These are phyloP conservation scores for Guadua angustifolia DNA, from an alignment of 176 grass and related monocot genomes.

Conservation along the genomic window DNA sequence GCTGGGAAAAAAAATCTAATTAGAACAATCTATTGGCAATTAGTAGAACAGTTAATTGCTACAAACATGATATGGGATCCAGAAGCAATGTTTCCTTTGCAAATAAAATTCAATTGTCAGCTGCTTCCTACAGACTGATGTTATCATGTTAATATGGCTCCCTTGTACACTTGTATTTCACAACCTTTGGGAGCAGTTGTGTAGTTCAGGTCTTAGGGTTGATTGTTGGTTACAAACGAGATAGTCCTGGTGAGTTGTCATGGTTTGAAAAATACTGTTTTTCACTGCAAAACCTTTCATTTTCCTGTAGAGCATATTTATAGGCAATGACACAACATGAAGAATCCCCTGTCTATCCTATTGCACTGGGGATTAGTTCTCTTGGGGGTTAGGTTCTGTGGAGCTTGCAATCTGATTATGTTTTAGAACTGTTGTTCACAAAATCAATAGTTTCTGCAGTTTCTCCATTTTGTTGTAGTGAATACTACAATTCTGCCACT, in stretches of 20 bases:
- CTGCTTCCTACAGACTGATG: conserved; percentile 1
- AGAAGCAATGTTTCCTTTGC: not conserved
- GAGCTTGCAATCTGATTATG: conserved; percentile 21
- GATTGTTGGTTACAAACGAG: conserved; percentile 16
- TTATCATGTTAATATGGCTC: not conserved
- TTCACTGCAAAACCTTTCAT: not conserved
- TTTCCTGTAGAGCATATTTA: not conserved
- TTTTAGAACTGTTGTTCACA: conserved; percentile 1
- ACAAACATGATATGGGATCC: conserved; percentile 7
- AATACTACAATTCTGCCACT: not conserved
- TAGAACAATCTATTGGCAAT: conserved; percentile 13
- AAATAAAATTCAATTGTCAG: not conserved
- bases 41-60: not conserved
- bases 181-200: not conserved
- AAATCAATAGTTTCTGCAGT: conserved; percentile 15
- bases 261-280: not conserved
- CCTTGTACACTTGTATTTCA: conserved; percentile 9
- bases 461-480: conserved; percentile 5
- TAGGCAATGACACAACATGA: not conserved
- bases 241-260: not conserved
- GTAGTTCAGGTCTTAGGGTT: conserved; percentile 19
- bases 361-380: conserved; percentile 16
- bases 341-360: not conserved
- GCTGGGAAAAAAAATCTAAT: not conserved
- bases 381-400: not conserved